A percentile compares a stretch with the other conserved stretches of the same genome.
These are phyloP conservation scores for Colletotrichum echinochloae DNA, from an alignment of 2,329 filamentous ascomycete species.

Conservation along the genomic window DNA sequence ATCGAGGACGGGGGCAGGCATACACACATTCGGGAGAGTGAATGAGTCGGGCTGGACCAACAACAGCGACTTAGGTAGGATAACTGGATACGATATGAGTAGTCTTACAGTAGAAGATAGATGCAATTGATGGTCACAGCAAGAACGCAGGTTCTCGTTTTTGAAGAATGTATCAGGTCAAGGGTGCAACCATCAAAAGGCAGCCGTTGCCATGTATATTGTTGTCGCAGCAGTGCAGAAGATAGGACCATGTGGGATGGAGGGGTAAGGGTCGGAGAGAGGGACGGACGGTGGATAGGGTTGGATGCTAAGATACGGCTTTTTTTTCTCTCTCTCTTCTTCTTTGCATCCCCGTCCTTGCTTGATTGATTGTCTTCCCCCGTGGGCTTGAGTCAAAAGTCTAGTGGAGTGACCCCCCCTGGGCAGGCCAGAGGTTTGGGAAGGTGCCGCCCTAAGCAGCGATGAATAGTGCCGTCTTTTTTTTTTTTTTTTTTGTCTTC, in stretches of 20 bases:
- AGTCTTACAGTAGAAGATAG: not conserved
- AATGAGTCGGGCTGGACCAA: not conserved
- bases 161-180: slow-evolving; percentile 6
- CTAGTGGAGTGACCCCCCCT: not conserved
- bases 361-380: no score
- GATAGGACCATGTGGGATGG: not conserved
- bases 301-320: not conserved
- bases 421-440: not conserved
- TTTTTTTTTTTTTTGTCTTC: not conserved
- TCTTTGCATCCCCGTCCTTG: not conserved
- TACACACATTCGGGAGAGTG: slow-evolving; percentile 14
- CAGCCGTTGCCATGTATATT: not conserved
- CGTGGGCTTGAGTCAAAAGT: not conserved
- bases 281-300: not conserved
- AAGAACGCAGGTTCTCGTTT: not conserved
- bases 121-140: no score
- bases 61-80: not conserved
- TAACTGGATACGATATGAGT: not conserved
- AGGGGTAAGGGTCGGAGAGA: slow-evolving; percentile 3
- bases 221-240: not conserved
- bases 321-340: not conserved
- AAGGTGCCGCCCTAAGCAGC: not conserved
- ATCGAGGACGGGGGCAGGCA: slow-evolving; percentile 25
- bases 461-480: not conserved
- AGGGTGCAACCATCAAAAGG: slow-evolving; percentile 16